Evolutionary conservation across 495 filamentous ascomycete genomes (phyloP).

Genomic region (Trichoderma virens): DNA sequence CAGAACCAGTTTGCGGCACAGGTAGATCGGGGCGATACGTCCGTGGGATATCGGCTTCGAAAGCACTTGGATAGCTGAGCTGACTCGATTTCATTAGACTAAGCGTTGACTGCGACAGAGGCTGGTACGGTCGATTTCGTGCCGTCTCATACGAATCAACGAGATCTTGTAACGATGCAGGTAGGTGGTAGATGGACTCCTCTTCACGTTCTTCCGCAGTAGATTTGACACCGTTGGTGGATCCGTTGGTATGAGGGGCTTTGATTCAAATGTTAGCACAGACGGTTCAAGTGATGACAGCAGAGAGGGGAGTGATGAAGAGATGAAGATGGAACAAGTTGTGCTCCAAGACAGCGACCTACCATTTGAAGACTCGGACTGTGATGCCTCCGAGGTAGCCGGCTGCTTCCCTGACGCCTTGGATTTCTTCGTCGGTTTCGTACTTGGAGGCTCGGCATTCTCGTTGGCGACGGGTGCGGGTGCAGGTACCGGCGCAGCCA

Average conservation of each 20-base stretch:
- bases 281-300: not conserved
- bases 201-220: slow-evolving; percentile 46
- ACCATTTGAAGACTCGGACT: slow-evolving; percentile 33
- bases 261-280: slow-evolving; percentile 18
- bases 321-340: not conserved
- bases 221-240: slow-evolving; percentile 40
- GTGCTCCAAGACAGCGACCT: slow-evolving; percentile 12
- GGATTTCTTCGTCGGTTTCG: slow-evolving; percentile 18
- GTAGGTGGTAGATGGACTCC: slow-evolving; percentile 93
- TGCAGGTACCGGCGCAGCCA: slow-evolving; percentile 15
- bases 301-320: not conserved
- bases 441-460: slow-evolving; percentile 10
- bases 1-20: slow-evolving; percentile 59
- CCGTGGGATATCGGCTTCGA: slow-evolving; percentile 73
- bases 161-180: slow-evolving; percentile 79
- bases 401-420: slow-evolving; percentile 35
- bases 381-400: slow-evolving; percentile 22
- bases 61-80: slow-evolving; percentile 56
- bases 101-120: slow-evolving; percentile 56
- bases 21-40: slow-evolving; percentile 76
- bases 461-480: slow-evolving; percentile 19
- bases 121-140: slow-evolving; percentile 53
- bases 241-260: slow-evolving; percentile 47
- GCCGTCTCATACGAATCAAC: slow-evolving; percentile 84
- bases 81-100: slow-evolving; percentile 67